A percentile compares a stretch with the other conserved stretches of the same genome.
phyloP scores from a whole-genome alignment of 352 stramenopile genomes.

The Hyaloperonospora arabidopsidis region DNA sequence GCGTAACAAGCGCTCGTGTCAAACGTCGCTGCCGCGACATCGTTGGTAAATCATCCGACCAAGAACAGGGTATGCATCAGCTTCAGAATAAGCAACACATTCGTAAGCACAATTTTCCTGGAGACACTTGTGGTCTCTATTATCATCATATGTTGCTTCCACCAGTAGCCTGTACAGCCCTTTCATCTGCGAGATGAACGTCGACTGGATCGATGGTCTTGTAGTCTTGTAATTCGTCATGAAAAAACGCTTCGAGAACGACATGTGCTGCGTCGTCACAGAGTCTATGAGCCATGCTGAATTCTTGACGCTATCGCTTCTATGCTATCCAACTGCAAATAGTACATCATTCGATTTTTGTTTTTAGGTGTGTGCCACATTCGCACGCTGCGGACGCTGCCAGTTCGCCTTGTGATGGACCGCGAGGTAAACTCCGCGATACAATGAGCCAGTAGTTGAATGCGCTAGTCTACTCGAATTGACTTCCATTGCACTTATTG shows the following conservation, averaged over 20 bases:
- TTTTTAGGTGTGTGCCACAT: neutral
- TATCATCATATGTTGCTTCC: neutral
- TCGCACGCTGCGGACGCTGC: neutral
- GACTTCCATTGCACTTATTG: neutral
- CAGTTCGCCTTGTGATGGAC: neutral
- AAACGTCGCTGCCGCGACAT: neutral
- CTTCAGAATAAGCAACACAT: neutral
- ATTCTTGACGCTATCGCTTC: too few species aligned
- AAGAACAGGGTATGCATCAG: neutral
- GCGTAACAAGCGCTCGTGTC: neutral
- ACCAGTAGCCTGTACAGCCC: neutral
- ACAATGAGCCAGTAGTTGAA: neutral
- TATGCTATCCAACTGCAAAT: neutral
- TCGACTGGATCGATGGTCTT: neutral
- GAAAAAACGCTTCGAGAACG: neutral
- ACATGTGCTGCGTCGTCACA: constrained; percentile 13
- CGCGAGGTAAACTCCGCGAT: neutral
- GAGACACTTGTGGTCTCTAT: neutral
- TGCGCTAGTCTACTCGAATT: neutral
- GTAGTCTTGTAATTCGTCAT: too few species aligned
- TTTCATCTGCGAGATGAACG: neutral
- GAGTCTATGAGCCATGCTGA: neutral
- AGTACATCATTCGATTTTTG: neutral
- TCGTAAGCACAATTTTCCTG: neutral
- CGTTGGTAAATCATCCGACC: neutral